phyloP scores from a whole-genome alignment of 352 stramenopile genomes.

The Globisporangium solare region DNA sequence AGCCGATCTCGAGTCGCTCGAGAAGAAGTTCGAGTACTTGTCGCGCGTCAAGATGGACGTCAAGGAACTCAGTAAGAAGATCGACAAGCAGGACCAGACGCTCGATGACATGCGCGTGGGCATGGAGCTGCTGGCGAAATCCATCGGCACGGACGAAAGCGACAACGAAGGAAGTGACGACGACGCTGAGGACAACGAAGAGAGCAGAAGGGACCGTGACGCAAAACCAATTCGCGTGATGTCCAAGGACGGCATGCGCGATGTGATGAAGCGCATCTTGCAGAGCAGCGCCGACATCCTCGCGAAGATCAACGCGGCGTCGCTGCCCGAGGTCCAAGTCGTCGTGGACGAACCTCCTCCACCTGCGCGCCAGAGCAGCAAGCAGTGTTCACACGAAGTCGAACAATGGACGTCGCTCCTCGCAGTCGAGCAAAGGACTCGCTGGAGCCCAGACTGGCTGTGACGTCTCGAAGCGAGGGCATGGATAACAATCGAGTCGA shows the following conservation, averaged over 20 bases:
- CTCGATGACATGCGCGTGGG: conserved; percentile 55
- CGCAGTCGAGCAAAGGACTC: neutral
- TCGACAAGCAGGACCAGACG: conserved; percentile 58
- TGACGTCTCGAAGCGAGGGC: neutral
- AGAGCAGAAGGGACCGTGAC: neutral
- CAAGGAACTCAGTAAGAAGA: conserved; percentile 49
- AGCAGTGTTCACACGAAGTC: conserved; percentile 3
- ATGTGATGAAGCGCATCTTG: conserved; percentile 15
- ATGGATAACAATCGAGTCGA: neutral
- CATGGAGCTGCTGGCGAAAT: conserved; percentile 59
- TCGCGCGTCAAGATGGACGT: conserved; percentile 72
- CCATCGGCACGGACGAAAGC: conserved; percentile 57
- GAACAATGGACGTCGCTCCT: neutral
- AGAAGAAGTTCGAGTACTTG: conserved; percentile 71
- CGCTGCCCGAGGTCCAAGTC: no score
- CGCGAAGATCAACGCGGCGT: conserved; percentile 14
- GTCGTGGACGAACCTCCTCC: no score
- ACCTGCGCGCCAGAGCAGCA: neutral
- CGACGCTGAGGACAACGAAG: conserved; percentile 4
- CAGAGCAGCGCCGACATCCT: conserved; percentile 11
- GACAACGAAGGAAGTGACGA: conserved; percentile 38
- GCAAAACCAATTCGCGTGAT: neutral
- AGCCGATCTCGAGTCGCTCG: conserved; percentile 45
- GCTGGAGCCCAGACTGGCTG: neutral
- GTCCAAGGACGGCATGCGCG: conserved; percentile 2